These are phyloP conservation scores for Lithocarpus polystachyus DNA, from an alignment of 306 rosid genomes.

Conservation along the genomic window DNA sequence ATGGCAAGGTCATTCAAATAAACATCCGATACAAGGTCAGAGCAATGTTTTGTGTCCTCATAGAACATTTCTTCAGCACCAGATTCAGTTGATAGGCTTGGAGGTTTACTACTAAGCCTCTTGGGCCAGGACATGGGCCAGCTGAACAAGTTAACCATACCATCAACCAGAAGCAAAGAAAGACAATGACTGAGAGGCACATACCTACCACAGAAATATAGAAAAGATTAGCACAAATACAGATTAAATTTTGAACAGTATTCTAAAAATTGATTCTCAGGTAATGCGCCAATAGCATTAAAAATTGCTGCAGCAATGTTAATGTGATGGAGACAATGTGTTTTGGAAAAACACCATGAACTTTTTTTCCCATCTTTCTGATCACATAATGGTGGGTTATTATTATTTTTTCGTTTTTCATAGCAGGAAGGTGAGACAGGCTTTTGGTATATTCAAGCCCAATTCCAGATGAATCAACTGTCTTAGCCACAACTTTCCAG, in stretches of 20 bases:
- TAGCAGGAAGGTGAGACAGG: constrained; percentile 72
- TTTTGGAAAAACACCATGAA: constrained; percentile 66
- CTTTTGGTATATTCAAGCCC: constrained; percentile 91
- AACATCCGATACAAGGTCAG: constrained; percentile 55
- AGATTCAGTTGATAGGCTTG: constrained; percentile 50
- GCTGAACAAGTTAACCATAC: constrained; percentile 36
- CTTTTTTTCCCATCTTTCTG: constrained; percentile 42
- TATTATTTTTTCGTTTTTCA: constrained; percentile 40
- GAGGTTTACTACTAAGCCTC: constrained; percentile 73
- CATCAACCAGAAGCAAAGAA: constrained; percentile 60
- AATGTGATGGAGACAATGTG: not conserved
- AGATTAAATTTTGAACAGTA: not conserved
- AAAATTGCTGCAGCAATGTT: not conserved
- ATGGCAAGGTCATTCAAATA: constrained; percentile 50
- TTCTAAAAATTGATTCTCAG: not conserved
- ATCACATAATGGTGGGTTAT: constrained; percentile 67
- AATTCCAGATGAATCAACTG: constrained; percentile 60
- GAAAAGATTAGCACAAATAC: constrained; percentile 23
- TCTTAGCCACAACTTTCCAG: constrained; percentile 77
- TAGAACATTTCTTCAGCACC: constrained; percentile 42
- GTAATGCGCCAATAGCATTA: not conserved
- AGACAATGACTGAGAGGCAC: constrained; percentile 56
- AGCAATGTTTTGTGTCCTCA: constrained; percentile 67
- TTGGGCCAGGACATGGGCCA: constrained; percentile 91
- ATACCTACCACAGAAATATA: constrained; percentile 55